Base-by-base conservation (phyloP, 1,284 basidiomycete species). In the Tausonia pullulans region DNA sequence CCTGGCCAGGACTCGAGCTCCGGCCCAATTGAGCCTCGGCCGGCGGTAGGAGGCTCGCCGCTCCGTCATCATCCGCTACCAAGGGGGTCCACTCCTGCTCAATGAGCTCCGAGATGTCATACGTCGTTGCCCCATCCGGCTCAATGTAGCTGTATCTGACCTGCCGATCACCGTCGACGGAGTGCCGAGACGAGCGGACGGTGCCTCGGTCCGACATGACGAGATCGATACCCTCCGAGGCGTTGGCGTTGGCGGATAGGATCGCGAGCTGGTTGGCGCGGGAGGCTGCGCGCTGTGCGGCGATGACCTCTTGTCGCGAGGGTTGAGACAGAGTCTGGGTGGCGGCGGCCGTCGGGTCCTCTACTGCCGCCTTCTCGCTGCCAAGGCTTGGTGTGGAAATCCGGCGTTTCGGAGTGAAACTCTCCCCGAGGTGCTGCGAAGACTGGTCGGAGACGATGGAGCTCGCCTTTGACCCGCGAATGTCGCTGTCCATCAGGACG, bases 111-210 rank as follows among this genome's bases (percentile, higher is more conserved):
- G 88, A 93, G 72, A 97, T 91, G 74, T 97, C 94, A 70, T 86
- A 87, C 14, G 41, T 52, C 3, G 87, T 87, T 75, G 89, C 88
- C 8, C 91, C 90, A 67, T 88, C 88, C 1, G 83, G 81, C 68
- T 90, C 86, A 53, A 96, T 85, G 72, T 92, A 96, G 43, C 91
- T 95, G 73, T 97, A 97, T 0, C 92, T 84, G 78, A 91, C 86
- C 61, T 80, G 80, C 70, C 88, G 86, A 53, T 82, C 83, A 27
- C 87, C 83, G 6, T 67, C 67, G 40, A 54, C 64, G 65, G 84
- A 83, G 11, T 73, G 68, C 14, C 88, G 81, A 2, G 87, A 84
- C 70, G 88, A 92, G 40, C 93, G 86, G n/a, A 97, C 81, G 70
- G 88, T 84, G 0, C 84, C 87, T 69, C 88, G 87, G 13, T 90